phyloP scores from a whole-genome alignment of 2,329 filamentous ascomycete genomes.

The Aspergillus fumigatus region DNA sequence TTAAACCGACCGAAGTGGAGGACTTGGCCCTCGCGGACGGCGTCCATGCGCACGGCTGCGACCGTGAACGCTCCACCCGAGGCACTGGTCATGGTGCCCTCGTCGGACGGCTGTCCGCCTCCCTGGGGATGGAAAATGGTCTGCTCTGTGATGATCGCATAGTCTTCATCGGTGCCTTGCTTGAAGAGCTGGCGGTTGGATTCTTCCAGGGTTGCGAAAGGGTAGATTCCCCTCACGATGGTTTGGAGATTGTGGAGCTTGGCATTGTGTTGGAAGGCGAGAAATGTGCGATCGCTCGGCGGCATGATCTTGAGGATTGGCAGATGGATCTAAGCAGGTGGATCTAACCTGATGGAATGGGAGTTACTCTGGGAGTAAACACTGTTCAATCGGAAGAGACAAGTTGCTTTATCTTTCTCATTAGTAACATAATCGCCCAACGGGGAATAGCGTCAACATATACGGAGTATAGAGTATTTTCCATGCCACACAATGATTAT shows the following conservation, averaged over 20 bases:
- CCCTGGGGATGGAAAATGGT: slow-evolving; percentile 76
- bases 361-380: too few relatives aligned
- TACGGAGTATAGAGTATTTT: too few relatives aligned
- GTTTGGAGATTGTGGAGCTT: slow-evolving; percentile 42
- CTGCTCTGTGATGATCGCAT: slow-evolving; percentile 56
- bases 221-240: slow-evolving; percentile 44
- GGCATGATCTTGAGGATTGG: neutral
- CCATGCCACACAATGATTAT: too few relatives aligned
- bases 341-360: too few relatives aligned
- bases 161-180: slow-evolving; percentile 46
- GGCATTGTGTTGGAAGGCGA: slow-evolving; percentile 36
- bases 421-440: too few relatives aligned
- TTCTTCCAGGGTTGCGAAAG: slow-evolving; percentile 49
- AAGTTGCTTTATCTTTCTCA: too few relatives aligned
- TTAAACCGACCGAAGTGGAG: slow-evolving; percentile 62
- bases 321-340: too few relatives aligned
- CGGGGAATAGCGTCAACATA: too few relatives aligned
- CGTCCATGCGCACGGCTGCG: slow-evolving; percentile 51
- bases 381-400: too few relatives aligned
- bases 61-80: slow-evolving; percentile 47
- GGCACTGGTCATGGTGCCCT: slow-evolving; percentile 50
- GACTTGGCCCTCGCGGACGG: slow-evolving; percentile 51
- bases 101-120: slow-evolving; percentile 68
- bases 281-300: slow-evolving; percentile 11
- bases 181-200: slow-evolving; percentile 57